Evolutionary conservation across 1,139 yeast species (phyloP).

Genomic region (Scheffersomyces titani): DNA sequence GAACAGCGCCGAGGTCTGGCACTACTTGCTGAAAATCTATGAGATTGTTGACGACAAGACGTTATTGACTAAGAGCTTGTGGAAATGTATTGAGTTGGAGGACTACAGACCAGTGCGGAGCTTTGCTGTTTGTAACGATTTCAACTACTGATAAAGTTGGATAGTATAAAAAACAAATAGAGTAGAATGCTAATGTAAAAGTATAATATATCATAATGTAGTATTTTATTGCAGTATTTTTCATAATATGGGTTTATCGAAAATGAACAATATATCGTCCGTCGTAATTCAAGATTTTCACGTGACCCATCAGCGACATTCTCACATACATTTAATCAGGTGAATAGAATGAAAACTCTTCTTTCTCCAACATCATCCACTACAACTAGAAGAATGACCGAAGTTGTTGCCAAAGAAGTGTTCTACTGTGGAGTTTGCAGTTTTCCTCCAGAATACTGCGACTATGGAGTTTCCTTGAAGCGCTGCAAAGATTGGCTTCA

Average conservation of each 20-base stretch:
- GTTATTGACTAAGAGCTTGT: conserved; percentile 54
- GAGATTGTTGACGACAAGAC: conserved; percentile 60
- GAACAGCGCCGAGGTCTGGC: conserved; percentile 72
- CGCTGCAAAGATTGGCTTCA: conserved; percentile 85
- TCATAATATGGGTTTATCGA: too few species aligned
- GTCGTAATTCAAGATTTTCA: background rate
- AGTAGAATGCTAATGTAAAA: background rate
- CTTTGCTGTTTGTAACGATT: conserved; percentile 28
- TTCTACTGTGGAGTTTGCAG: conserved; percentile 83
- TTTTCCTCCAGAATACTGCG: conserved; percentile 92
- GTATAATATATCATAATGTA: too few species aligned
- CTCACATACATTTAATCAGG: background rate
- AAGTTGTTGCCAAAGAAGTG: conserved; percentile 45
- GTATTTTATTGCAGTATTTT: too few species aligned
- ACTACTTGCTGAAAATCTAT: conserved; percentile 64
- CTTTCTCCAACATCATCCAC: background rate
- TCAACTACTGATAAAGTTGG: conserved; percentile 1
- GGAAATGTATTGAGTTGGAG: conserved; percentile 71
- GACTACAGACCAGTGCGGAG: conserved; percentile 65
- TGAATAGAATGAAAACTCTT: background rate
- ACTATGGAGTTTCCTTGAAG: conserved; percentile 79
- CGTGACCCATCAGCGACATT: background rate
- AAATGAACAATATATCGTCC: too few species aligned
- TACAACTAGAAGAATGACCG: conserved; percentile 26
- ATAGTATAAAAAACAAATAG: background rate